Conservation (phyloP, 2,329 filamentous ascomycete species). For the Trichoderma koningiopsis region DNA sequence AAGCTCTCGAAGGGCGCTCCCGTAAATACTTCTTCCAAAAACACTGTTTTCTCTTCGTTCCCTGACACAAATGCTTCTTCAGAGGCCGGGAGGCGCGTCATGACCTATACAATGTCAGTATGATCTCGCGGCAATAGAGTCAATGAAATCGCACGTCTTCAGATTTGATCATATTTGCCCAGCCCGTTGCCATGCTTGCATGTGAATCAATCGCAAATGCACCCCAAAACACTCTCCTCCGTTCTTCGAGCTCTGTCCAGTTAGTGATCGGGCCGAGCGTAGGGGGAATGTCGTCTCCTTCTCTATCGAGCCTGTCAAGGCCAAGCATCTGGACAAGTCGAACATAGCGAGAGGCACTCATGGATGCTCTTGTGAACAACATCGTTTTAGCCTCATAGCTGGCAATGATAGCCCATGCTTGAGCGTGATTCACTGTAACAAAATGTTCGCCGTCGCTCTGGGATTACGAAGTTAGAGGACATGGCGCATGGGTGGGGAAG, state of each 20-base stretch:
- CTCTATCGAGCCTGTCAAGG: slow-evolving; percentile 73
- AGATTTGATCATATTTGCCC: slow-evolving; percentile 80
- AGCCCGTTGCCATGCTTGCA: slow-evolving; percentile 85
- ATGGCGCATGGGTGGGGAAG: background rate
- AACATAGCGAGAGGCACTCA: slow-evolving; percentile 72
- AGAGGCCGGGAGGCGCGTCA: slow-evolving; percentile 76
- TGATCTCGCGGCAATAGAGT: background rate
- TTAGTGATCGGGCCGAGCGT: slow-evolving; percentile 72
- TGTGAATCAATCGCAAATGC: slow-evolving; percentile 82
- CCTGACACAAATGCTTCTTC: slow-evolving; percentile 76
- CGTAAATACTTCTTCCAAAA: slow-evolving; percentile 65
- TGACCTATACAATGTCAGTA: slow-evolving; percentile 51
- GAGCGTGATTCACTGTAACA: slow-evolving; percentile 76
- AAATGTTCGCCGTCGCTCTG: slow-evolving; percentile 76
- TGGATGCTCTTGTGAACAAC: slow-evolving; percentile 82
- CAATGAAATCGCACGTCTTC: slow-evolving; percentile 54
- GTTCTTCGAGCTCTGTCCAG: slow-evolving; percentile 77
- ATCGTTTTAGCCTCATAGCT: slow-evolving; percentile 83
- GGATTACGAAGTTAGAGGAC: background rate
- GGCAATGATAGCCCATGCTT: slow-evolving; percentile 74
- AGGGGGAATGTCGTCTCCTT: slow-evolving; percentile 68
- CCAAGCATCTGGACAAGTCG: slow-evolving; percentile 83
- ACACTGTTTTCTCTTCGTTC: slow-evolving; percentile 61
- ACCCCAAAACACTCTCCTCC: slow-evolving; percentile 84
- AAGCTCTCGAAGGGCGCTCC: slow-evolving; percentile 69